Base-by-base conservation (phyloP, 2,329 filamentous ascomycete species). In the Aureobasidium sp. region DNA sequence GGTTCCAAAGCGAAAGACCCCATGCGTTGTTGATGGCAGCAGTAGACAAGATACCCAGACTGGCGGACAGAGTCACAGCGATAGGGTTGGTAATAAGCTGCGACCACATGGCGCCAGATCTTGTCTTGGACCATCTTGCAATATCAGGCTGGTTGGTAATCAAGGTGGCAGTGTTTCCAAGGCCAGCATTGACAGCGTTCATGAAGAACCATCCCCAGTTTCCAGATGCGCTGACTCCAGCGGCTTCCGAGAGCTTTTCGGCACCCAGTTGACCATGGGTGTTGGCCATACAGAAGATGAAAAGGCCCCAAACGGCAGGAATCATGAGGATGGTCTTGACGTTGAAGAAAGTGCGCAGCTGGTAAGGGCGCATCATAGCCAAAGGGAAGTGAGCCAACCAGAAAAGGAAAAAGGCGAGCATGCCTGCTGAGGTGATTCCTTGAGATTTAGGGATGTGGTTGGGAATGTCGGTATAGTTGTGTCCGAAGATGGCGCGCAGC, bases 101-200 rank as follows among this genome's bases (percentile, higher is more conserved):
- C 3, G 74, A 73, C 72, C 74, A 78, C 65, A 77, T 73, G 15
- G 77, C 73, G 13, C 72, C 76, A 5, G 66, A 70, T 61, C 70
- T 72, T 10, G 70, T 76, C 62, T 70, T 72, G 56, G 69, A 70
- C 71, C 74, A 80, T 41, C 78, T 70, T 10, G 76, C 75, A 64
- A 79, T 76, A 65, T 80, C 78, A 0, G 77, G 77, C 60, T 71
- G 76, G 64, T 82, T 84, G 13, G 82, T 78, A 26, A 77, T 77
- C 3, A 82, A 69, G 0, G 80, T 80, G 3, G 79, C 76, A 67
- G 74, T 85, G 62, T 81, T 80, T 9, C 78, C 78, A 64, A 82
- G 76, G 3, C 73, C 74, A 59, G 68, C 70, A 63, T 76, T 77
- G 63, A 77, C 75, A 13, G 70, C 73, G 52, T 72, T 71, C 63